Evolutionary conservation across 306 rosid species (phyloP), one percentile per base, ranked within the genome.

Genomic region (Purshia tridentata): DNA sequence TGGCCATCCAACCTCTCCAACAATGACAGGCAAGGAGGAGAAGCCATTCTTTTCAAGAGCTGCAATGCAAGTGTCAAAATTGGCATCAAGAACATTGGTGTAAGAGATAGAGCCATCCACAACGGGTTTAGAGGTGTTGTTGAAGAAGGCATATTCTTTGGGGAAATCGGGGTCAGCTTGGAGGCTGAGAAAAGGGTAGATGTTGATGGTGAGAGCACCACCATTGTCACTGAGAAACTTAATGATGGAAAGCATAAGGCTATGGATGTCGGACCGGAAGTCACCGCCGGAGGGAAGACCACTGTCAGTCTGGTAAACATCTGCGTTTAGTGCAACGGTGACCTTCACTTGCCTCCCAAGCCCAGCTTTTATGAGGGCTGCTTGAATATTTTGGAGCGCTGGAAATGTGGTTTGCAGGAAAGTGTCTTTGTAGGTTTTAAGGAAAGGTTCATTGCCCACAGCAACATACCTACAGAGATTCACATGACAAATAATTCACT

Each of bases 1-100:
- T 0, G 98, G 99, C 99, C 99, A 95, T 0, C 99, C 99, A 13
- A 95, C 86, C 61, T 95, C 99, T 15, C 99, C 99, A 46, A 95
- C 77, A 16, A 91, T 86, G 35, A 95, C 80, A 4, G 96, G 90
- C 89, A 95, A 65, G 16, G 89, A 81, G 8, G 84, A 69, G 81
- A 88, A 95, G 20, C 96, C 97, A 45, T 78, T 95, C 55, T 91
- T 90, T 65, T 91, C 96, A 9, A 95, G 93, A 50, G 99, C 96
- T 1, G 95, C 66, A 70, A 95, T 69, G 35, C 92, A 91, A 47
- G 98, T 95, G 66, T 95, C 99, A 59, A 84, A 95, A 78, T 95
- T 95, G 40, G 99, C 99, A 61, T 95, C 99, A 15, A 91, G 72
- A 13, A 91, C 97, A 62, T 95, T 95, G n/a, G 94, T 83, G 79